phyloP scores from a whole-genome alignment of 1,284 basidiomycete genomes.

The Ganoderma leucocontextum region DNA sequence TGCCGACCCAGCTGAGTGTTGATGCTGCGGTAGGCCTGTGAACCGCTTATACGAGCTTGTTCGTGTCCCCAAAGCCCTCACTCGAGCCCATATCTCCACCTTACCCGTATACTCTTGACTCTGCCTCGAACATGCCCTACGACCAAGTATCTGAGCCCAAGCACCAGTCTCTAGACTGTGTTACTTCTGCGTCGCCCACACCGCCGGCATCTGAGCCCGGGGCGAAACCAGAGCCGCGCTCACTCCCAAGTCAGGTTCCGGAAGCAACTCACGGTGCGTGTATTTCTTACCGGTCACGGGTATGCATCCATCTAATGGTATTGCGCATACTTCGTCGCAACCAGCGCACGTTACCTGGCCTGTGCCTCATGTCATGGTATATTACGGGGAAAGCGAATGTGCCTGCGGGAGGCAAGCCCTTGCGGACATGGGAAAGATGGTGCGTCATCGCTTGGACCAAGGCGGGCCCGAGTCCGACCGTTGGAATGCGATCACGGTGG shows the following conservation, averaged over 20 bases:
- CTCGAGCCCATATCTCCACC: not conserved
- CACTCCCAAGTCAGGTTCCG: not conserved
- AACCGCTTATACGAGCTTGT: not conserved
- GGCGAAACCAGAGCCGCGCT: not conserved
- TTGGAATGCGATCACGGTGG: not conserved
- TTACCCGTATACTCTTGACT: too few relatives aligned
- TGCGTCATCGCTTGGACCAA: not conserved
- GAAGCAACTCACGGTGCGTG: not conserved
- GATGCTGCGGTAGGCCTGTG: not conserved
- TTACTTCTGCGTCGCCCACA: not conserved
- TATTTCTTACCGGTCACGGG: not conserved
- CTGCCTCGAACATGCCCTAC: not conserved
- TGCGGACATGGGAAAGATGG: not conserved
- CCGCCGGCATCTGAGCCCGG: not conserved
- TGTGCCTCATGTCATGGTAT: slow-evolving; percentile 7
- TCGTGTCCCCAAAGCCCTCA: not conserved
- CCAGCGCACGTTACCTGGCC: not conserved
- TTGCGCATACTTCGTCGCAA: not conserved
- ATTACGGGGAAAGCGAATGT: not conserved
- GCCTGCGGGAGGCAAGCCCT: slow-evolving; percentile 4
- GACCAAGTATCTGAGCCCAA: not conserved
- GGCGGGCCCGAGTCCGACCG: too few relatives aligned
- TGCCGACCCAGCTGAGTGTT: not conserved
- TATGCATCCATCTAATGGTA: not conserved
- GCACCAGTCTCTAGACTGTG: not conserved